phyloP scores from a whole-genome alignment of 352 stramenopile genomes.

The Thalassiosira exigua region DNA sequence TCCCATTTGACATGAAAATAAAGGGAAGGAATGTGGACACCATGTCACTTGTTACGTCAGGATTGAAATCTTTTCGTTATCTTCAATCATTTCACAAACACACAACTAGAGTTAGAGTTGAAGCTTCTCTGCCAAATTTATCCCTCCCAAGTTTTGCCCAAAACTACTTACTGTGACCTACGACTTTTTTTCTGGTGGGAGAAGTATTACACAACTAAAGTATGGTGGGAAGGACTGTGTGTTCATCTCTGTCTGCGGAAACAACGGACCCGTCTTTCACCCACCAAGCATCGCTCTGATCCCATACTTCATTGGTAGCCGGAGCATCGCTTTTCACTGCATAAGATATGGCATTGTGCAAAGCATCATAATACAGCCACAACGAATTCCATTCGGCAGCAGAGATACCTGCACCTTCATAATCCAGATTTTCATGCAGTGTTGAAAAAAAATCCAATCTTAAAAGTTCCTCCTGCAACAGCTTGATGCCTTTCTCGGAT shows the following conservation, averaged over 20 bases:
- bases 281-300: slow-evolving; percentile 33
- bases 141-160: no score
- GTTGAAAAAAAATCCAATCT: slow-evolving; percentile 18
- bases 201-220: no score
- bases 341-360: slow-evolving; percentile 29
- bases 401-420: not conserved
- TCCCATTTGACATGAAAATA: no score
- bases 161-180: no score
- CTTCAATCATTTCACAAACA: no score
- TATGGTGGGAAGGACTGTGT: no score
- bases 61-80: no score
- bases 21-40: no score
- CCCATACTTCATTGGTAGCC: slow-evolving; percentile 23
- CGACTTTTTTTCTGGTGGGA: no score
- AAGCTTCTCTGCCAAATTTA: no score
- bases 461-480: slow-evolving; percentile 20
- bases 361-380: slow-evolving; percentile 42
- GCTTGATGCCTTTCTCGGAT: slow-evolving; percentile 26
- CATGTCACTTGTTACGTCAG: no score
- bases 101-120: no score
- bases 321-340: slow-evolving; percentile 24
- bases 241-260: slow-evolving; percentile 14
- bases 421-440: not conserved
- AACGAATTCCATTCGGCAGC: slow-evolving; percentile 32
- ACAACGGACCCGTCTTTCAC: slow-evolving; percentile 21